phyloP scores from a whole-genome alignment of 768 basidiomycete species.

The Tremella fuciformis region DNA sequence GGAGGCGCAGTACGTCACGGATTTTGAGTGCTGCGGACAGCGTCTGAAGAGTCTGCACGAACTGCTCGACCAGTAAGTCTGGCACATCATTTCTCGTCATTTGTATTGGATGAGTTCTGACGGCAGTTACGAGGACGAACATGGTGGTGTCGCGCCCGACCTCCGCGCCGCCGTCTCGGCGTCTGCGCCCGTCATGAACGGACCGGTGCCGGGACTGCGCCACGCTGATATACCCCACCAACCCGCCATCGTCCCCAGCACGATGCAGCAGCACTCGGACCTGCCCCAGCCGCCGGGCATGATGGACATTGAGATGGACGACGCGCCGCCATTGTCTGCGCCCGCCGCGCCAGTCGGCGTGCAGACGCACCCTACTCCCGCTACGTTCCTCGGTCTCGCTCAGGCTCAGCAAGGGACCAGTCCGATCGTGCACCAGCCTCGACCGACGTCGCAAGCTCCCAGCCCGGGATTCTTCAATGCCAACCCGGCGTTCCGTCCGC shows the following conservation, averaged over 20 bases:
- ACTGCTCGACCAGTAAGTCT: constrained; percentile 50
- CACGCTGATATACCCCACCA: background rate
- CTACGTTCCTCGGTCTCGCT: too few species aligned
- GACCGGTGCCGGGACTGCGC: background rate
- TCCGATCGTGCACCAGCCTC: background rate
- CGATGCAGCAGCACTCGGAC: constrained; percentile 9
- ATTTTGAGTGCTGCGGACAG: constrained; percentile 49
- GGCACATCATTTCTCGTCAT: background rate
- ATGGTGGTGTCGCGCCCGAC: constrained; percentile 46
- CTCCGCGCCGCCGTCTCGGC: constrained; percentile 34
- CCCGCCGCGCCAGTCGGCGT: background rate
- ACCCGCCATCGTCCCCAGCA: background rate
- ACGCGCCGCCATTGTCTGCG: constrained; percentile 15
- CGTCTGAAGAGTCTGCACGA: constrained; percentile 49
- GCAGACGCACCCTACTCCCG: background rate
- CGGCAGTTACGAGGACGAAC: constrained; percentile 49
- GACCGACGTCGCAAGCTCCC: constrained; percentile 21
- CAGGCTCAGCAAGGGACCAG: too few species aligned
- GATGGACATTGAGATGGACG: constrained; percentile 53
- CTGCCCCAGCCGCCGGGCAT: constrained; percentile 46
- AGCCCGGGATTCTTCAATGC: constrained; percentile 22
- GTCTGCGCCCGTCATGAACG: background rate
- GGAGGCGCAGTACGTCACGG: constrained; percentile 47
- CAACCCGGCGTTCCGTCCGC: constrained; percentile 28
- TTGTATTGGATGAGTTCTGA: too few species aligned